Evolutionary conservation across 2,329 filamentous ascomycete species (phyloP).

Genomic region (Fusarium begoniae): DNA sequence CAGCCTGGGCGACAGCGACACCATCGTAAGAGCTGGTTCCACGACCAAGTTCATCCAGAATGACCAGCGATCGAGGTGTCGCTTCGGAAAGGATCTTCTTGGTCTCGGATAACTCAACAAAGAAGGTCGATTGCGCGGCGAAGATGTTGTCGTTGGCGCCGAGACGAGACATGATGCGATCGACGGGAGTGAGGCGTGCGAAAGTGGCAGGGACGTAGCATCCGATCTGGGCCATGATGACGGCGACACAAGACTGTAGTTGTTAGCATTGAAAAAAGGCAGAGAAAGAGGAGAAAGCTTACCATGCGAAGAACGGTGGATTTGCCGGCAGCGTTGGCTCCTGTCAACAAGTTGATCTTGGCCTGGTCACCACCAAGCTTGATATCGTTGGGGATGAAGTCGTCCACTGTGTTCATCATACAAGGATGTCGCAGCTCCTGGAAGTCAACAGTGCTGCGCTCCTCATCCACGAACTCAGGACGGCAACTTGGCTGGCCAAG

Average conservation of each 20-base stretch:
- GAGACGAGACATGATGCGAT: slow-evolving; percentile 98
- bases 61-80: slow-evolving; percentile 92
- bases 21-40: slow-evolving; percentile 97
- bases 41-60: slow-evolving; percentile 94
- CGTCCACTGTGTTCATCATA: slow-evolving; percentile 86
- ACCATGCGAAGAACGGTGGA: slow-evolving; percentile 96
- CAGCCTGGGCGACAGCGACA: slow-evolving; percentile 94
- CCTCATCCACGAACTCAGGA: slow-evolving; percentile 84
- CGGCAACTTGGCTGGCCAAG: slow-evolving; percentile 89
- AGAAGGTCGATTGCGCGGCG: slow-evolving; percentile 96
- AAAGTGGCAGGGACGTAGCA: slow-evolving; percentile 88
- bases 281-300: too few relatives aligned
- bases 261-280: too few relatives aligned
- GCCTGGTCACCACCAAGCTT: slow-evolving; percentile 81
- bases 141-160: slow-evolving; percentile 99
- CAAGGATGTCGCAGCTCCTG: slow-evolving; percentile 93
- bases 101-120: slow-evolving; percentile 95
- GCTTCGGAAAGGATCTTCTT: slow-evolving; percentile 98
- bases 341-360: slow-evolving; percentile 91
- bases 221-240: slow-evolving; percentile 97
- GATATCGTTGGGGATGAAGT: slow-evolving; percentile 97
- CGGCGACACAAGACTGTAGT: slow-evolving; percentile 85
- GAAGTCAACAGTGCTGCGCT: slow-evolving; percentile 90
- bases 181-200: slow-evolving; percentile 86
- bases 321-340: slow-evolving; percentile 96